Conservation (phyloP, 1,284 basidiomycete species). For the Ustilago vetiveriae region DNA sequence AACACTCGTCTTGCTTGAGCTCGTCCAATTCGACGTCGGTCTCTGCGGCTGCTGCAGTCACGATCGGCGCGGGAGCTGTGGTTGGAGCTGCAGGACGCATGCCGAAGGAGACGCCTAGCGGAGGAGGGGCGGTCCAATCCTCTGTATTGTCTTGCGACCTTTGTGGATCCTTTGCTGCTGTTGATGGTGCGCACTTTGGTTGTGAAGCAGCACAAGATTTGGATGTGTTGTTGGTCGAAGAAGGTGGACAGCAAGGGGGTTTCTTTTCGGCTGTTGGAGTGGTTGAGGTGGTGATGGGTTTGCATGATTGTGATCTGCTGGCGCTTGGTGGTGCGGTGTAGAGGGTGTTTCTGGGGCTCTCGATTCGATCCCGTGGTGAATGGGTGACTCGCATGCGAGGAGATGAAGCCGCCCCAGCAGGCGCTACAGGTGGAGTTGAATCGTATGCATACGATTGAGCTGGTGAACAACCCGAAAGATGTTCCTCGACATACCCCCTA, state of each 20-base stretch:
- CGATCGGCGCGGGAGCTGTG: background rate
- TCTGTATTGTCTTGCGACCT: no score
- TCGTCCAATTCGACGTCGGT: background rate
- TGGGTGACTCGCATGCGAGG: background rate
- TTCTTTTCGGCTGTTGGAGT: background rate
- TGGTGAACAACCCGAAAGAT: background rate
- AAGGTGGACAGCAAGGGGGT: background rate
- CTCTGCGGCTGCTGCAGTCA: background rate
- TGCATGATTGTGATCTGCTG: background rate
- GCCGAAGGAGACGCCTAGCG: slow-evolving; percentile 16
- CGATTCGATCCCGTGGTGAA: background rate
- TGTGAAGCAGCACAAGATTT: no score
- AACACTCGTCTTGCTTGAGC: slow-evolving; percentile 30
- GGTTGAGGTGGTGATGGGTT: background rate
- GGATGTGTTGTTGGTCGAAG: background rate
- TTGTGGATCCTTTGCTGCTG: background rate
- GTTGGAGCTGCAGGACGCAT: slow-evolving; percentile 7
- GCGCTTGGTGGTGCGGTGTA: background rate
- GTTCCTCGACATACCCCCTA: background rate
- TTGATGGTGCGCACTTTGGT: no score
- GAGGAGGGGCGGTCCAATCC: background rate
- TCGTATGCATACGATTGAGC: background rate
- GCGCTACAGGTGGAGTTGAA: no score
- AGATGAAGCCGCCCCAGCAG: background rate
- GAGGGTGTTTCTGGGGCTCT: background rate